Conservation (phyloP, 257 asterid genomes). For the Rehmannia glutinosa region DNA sequence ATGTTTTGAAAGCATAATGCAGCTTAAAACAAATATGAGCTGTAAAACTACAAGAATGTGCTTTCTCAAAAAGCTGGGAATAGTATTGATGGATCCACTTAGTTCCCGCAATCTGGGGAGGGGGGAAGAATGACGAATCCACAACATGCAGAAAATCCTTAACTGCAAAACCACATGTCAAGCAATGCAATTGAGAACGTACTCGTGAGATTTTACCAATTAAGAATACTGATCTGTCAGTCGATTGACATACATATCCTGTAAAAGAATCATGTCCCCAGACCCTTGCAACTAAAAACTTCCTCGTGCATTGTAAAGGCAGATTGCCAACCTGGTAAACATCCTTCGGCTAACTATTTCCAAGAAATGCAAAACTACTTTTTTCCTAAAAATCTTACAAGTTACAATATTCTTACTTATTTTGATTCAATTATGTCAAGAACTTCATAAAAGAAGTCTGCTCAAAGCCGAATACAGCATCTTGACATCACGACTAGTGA, state of each 20-base stretch:
- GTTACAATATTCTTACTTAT: not conserved
- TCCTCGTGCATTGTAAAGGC: not conserved
- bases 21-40: not conserved
- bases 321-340: not conserved
- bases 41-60: not conserved
- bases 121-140: not conserved
- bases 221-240: not conserved
- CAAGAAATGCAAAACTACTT: not conserved
- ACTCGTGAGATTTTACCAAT: not conserved
- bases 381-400: not conserved
- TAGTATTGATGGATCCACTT: not conserved
- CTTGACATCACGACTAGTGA: not conserved
- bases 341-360: no score
- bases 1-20: not conserved
- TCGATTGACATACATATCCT: not conserved
- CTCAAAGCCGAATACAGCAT: not conserved
- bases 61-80: not conserved
- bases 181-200: not conserved
- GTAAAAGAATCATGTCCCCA: not conserved
- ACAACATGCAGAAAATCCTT: not conserved
- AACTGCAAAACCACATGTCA: not conserved
- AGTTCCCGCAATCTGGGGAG: not conserved
- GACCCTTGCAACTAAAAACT: not conserved
- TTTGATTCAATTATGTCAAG: not conserved
- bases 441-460: not conserved